A percentile compares a stretch with the other conserved stretches of the same genome.
Conservation (phyloP, 768 basidiomycete species). For the Leccinum barrowsii region DNA sequence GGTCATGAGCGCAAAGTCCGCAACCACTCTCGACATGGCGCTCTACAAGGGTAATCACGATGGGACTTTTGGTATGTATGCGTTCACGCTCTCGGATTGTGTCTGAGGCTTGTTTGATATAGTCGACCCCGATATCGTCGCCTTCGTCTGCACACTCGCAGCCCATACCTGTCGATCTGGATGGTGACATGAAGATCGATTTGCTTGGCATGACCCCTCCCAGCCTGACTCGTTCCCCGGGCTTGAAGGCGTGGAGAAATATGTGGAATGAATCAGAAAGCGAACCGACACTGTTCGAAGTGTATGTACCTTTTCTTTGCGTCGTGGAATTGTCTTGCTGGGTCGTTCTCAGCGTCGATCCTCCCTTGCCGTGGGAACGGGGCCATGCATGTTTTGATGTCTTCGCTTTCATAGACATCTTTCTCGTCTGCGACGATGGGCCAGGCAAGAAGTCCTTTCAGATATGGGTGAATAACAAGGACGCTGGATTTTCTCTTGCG, state of each 20-base stretch:
- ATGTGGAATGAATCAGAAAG: conserved; percentile 62
- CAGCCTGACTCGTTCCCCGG: conserved; percentile 28
- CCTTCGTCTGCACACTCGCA: conserved; percentile 70
- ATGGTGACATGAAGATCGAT: conserved; percentile 89
- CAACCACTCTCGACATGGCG: conserved; percentile 56
- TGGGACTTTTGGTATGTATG: conserved; percentile 62
- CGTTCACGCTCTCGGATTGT: neutral
- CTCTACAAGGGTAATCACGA: conserved; percentile 63
- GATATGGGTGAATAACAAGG: conserved; percentile 89
- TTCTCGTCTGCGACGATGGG: conserved; percentile 78
- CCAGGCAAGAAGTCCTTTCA: conserved; percentile 66
- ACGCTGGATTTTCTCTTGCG: conserved; percentile 66
- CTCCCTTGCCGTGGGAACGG: conserved; percentile 40
- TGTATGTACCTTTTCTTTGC: conserved; percentile 44
- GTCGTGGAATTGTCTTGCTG: neutral
- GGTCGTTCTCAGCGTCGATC: conserved; percentile 43
- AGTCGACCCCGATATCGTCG: conserved; percentile 42
- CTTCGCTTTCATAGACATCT: conserved; percentile 57
- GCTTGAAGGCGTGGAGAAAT: conserved; percentile 76
- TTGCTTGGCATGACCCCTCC: conserved; percentile 65
- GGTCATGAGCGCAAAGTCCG: conserved; percentile 68
- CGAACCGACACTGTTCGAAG: conserved; percentile 53
- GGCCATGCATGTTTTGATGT: neutral
- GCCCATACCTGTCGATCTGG: conserved; percentile 81
- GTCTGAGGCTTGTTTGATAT: neutral